phyloP scores from a whole-genome alignment of 1,284 basidiomycete genomes.

The Ceratobasidium sp. region DNA sequence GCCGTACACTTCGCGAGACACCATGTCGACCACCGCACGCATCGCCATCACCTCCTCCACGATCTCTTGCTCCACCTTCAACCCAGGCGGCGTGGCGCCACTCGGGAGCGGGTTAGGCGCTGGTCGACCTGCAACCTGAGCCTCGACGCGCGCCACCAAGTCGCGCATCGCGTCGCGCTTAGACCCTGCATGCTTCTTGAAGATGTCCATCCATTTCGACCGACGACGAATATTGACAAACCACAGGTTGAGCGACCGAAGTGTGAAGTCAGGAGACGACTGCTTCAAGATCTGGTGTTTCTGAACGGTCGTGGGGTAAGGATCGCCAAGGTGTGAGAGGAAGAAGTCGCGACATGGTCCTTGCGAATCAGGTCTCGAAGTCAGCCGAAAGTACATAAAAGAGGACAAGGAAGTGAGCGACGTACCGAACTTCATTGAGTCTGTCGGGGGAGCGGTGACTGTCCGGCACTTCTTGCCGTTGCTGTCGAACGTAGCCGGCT shows the following conservation, averaged over 20 bases:
- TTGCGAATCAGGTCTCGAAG: constrained; percentile 17
- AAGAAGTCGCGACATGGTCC: constrained; percentile 50
- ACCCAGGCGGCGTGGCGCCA: constrained; percentile 29
- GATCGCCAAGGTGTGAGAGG: constrained; percentile 46
- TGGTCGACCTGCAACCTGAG: constrained; percentile 42
- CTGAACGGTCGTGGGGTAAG: constrained; percentile 48
- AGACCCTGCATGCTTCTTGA: constrained; percentile 48
- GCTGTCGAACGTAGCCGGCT: background rate
- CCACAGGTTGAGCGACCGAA: constrained; percentile 49
- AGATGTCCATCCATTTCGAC: constrained; percentile 49
- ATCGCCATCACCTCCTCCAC: constrained; percentile 44
- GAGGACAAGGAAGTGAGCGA: background rate
- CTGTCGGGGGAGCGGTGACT: constrained; percentile 39
- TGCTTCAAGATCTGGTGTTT: constrained; percentile 46
- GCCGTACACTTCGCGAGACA: constrained; percentile 47
- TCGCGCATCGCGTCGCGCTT: constrained; percentile 47
- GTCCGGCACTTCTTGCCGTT: constrained; percentile 25
- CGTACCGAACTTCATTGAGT: constrained; percentile 44
- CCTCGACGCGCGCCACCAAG: constrained; percentile 46
- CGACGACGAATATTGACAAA: constrained; percentile 50
- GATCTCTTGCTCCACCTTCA: constrained; percentile 35
- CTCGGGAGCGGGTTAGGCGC: constrained; percentile 37
- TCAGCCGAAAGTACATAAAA: constrained; percentile 16
- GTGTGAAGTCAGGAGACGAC: constrained; percentile 41
- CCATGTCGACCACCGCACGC: constrained; percentile 46